Conservation (phyloP, 2,329 filamentous ascomycete species). For the Botrytis hyacinthi region DNA sequence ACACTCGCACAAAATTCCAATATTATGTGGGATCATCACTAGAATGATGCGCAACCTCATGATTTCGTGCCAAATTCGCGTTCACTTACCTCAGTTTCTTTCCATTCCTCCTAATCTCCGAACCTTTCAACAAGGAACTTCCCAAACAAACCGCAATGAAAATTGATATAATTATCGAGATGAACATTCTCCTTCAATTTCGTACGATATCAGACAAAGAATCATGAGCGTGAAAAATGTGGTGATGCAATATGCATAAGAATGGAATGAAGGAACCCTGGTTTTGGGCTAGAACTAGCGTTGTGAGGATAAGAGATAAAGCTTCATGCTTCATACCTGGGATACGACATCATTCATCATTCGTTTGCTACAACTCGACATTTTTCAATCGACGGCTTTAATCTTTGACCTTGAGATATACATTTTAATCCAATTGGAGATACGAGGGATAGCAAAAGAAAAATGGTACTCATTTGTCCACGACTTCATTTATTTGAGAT, state of each 20-base stretch:
- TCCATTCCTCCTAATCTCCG: constrained; percentile 35
- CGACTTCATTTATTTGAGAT: constrained; percentile 67
- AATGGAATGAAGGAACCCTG: constrained; percentile 6
- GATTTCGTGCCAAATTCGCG: constrained; percentile 2
- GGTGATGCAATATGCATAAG: constrained; percentile 8
- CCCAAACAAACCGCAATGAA: constrained; percentile 20
- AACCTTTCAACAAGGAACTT: constrained; percentile 27
- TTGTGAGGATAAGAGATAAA: not conserved
- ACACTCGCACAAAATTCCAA: not conserved
- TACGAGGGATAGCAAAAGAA: not conserved
- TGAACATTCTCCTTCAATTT: constrained; percentile 26
- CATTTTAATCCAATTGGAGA: not conserved
- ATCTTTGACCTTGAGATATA: too few relatives aligned
- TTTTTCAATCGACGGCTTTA: not conserved
- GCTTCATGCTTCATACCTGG: not conserved
- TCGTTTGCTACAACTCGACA: not conserved
- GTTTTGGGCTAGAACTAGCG: constrained; percentile 5
- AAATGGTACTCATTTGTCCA: constrained; percentile 52
- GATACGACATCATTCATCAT: not conserved
- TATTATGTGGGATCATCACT: not conserved
- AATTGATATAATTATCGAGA: constrained; percentile 24
- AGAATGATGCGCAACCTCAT: not conserved
- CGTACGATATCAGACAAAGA: not conserved
- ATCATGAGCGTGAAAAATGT: not conserved
- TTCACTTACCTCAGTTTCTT: constrained; percentile 33